Percentiles rank a stretch among this genome's conserved stretches.
Evolutionary conservation across 805 yeast species (phyloP).

Genomic region (Sungouiozyma ichnusensis): DNA sequence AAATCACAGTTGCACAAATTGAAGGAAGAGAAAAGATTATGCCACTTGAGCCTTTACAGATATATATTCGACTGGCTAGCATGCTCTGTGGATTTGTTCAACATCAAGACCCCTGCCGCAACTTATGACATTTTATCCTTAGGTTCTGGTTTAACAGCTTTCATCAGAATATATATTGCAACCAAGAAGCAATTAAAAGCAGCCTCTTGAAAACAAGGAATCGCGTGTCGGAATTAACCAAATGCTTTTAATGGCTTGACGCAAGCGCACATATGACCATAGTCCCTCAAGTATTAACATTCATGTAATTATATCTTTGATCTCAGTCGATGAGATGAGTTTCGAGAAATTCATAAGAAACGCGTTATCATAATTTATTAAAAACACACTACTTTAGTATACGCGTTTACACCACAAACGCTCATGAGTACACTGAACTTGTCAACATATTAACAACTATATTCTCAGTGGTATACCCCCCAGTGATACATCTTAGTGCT

Average conservation of each 20-base stretch:
- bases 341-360: no score
- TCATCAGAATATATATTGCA: slow-evolving; percentile 23
- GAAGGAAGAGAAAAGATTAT: slow-evolving; percentile 28
- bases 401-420: not conserved
- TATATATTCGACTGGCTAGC: slow-evolving; percentile 38
- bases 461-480: no score
- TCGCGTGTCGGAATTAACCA: no score
- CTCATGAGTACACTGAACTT: no score
- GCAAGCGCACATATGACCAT: no score
- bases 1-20: slow-evolving; percentile 26
- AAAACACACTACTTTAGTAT: no score
- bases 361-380: not conserved
- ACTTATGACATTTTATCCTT: slow-evolving; percentile 24
- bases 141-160: slow-evolving; percentile 23
- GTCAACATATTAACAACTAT: no score
- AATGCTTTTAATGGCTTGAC: no score
- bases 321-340: not conserved
- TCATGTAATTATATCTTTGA: not conserved
- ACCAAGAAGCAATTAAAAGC: slow-evolving; percentile 7
- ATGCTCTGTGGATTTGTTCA: slow-evolving; percentile 38
- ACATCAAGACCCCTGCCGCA: slow-evolving; percentile 28
- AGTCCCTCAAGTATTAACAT: not conserved
- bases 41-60: slow-evolving; percentile 34
- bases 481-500: no score
- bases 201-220: no score